Evolutionary conservation across 169 alveolate species (phyloP).

Genomic region (Cryptosporidium canis): DNA sequence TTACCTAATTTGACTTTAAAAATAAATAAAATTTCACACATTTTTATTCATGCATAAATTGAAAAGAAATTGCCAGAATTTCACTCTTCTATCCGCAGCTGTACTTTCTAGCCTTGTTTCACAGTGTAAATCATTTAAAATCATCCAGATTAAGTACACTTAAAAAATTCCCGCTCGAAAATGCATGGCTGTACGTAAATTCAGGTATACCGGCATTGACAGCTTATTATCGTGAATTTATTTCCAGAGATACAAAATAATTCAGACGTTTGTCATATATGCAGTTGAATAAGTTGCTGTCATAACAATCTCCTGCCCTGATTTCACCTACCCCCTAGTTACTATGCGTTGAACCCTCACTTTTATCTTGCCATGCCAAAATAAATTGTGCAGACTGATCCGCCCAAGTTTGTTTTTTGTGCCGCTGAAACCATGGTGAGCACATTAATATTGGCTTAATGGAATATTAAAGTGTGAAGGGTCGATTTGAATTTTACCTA

Average conservation of each 20-base stretch:
- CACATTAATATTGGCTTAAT: no score
- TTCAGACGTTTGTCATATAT: not conserved
- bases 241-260: not conserved
- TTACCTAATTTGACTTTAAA: not conserved
- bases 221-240: not conserved
- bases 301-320: no score
- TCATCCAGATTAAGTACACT: not conserved
- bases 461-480: conserved; percentile 1
- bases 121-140: not conserved
- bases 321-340: no score
- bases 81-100: not conserved
- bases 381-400: no score
- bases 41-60: not conserved
- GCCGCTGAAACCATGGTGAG: not conserved
- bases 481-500: not conserved
- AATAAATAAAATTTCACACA: conserved; percentile 44
- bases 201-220: not conserved
- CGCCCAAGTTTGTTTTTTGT: no score
- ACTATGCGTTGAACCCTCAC: no score
- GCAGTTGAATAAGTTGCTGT: not conserved
- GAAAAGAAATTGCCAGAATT: not conserved
- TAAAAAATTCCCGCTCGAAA: not conserved
- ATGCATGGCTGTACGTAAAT: conserved; percentile 25
- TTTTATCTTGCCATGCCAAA: no score
- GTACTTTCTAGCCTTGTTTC: not conserved